A percentile compares a stretch with the other conserved stretches of the same genome.
phyloP scores from a whole-genome alignment of 1,284 basidiomycete species.

The Cerrena zonata region DNA sequence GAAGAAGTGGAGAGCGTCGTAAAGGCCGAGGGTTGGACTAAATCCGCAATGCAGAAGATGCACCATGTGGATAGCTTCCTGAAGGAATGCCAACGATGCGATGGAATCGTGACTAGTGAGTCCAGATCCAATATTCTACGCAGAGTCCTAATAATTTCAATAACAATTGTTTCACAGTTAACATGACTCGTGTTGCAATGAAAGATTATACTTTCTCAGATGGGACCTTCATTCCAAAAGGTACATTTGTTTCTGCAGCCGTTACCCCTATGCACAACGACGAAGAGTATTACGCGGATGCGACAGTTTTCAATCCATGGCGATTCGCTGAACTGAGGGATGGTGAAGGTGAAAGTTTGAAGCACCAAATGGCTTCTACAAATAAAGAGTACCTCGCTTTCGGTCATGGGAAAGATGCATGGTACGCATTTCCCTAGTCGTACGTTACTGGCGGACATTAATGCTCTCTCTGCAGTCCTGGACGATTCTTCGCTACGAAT shows the following conservation, averaged over 20 bases:
- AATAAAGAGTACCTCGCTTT: constrained; percentile 18
- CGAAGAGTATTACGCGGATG: constrained; percentile 26
- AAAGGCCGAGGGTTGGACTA: constrained; percentile 5
- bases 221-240: constrained; percentile 10
- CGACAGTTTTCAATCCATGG: constrained; percentile 29
- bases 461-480: constrained; percentile 15
- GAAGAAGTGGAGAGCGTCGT: constrained; percentile 6
- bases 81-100: constrained; percentile 4
- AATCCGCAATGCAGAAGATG: constrained; percentile 5
- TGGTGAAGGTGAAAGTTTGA: constrained; percentile 11
- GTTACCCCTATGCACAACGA: constrained; percentile 3
- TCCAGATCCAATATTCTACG: not conserved
- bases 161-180: not conserved
- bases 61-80: constrained; percentile 6
- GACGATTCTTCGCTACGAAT: constrained; percentile 22
- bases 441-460: not conserved
- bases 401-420: constrained; percentile 21
- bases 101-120: constrained; percentile 1
- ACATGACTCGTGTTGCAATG: constrained; percentile 4
- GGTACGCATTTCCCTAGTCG: constrained; percentile 12
- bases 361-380: constrained; percentile 18
- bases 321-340: constrained; percentile 27
- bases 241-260: constrained; percentile 4
- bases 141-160: not conserved
- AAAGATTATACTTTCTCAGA: constrained; percentile 11